Evolutionary conservation across 352 stramenopile species (phyloP).

Genomic region (Aphanomyces astaci): DNA sequence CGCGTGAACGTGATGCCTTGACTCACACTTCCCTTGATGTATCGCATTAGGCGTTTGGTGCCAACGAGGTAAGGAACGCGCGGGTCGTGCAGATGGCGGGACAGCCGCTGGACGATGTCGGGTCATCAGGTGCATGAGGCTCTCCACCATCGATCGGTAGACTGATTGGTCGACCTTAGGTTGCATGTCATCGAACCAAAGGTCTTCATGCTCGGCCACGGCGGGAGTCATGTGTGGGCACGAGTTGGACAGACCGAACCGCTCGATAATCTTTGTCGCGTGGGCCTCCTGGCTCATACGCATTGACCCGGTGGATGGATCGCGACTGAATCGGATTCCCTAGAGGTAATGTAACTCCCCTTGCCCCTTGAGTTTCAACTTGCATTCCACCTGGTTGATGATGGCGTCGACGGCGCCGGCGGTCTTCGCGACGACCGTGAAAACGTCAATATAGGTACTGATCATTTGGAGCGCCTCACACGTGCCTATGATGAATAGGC

Average conservation of each 20-base stretch:
- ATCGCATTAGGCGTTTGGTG: neutral
- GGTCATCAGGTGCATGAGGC: conserved; percentile 25
- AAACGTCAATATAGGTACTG: neutral
- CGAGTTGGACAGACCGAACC: conserved; percentile 2
- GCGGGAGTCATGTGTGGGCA: conserved; percentile 11
- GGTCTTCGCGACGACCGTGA: neutral
- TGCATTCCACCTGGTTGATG: neutral
- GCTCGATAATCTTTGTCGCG: conserved; percentile 9
- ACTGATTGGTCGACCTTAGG: neutral
- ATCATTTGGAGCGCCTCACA: neutral
- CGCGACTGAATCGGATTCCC: conserved; percentile 15
- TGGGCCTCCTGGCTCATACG: conserved; percentile 22
- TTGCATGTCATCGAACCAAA: neutral
- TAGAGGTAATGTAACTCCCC: conserved; percentile 22
- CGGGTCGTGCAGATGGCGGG: neutral
- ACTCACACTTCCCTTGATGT: neutral
- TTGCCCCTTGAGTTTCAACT: conserved; percentile 10
- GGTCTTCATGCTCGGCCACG: neutral
- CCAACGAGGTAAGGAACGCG: neutral
- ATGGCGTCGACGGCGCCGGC: neutral
- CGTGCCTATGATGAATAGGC: neutral
- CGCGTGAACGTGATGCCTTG: neutral
- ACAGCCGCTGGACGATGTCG: conserved; percentile 7
- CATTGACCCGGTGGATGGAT: neutral
- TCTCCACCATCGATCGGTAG: conserved; percentile 14